Conservation (phyloP, 192 early-diverging fungal genomes). For the Coemansia sp. region DNA sequence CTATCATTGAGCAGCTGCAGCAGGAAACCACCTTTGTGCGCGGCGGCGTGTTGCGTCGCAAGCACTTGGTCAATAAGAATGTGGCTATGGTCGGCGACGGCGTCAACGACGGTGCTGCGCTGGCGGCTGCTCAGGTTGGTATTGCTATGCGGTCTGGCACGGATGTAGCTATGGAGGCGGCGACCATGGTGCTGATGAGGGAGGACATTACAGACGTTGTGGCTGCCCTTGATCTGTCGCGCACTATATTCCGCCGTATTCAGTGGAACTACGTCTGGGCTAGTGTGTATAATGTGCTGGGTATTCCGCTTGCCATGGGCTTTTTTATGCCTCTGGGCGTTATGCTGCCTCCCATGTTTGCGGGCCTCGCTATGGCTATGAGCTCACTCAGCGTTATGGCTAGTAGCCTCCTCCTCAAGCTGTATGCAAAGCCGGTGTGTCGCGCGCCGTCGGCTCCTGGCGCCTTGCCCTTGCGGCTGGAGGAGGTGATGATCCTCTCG, state of each 20-base stretch:
- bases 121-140: constrained; percentile 82
- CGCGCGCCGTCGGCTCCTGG: constrained; percentile 14
- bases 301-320: constrained; percentile 94
- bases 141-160: constrained; percentile 89
- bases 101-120: constrained; percentile 90
- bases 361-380: constrained; percentile 92
- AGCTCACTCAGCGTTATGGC: constrained; percentile 90
- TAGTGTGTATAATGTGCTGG: constrained; percentile 82
- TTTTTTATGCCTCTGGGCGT: constrained; percentile 81
- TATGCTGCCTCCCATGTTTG: constrained; percentile 85
- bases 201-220: constrained; percentile 85
- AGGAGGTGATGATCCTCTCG: constrained; percentile 28
- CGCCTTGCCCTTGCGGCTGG: constrained; percentile 15
- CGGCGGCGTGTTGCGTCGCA: constrained; percentile 1
- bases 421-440: constrained; percentile 56
- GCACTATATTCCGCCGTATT: constrained; percentile 83
- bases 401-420: constrained; percentile 81
- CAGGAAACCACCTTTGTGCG: constrained; percentile 21
- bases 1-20: constrained; percentile 73
- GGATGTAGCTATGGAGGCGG: constrained; percentile 95
- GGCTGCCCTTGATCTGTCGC: constrained; percentile 76
- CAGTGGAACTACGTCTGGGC: constrained; percentile 88
- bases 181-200: constrained; percentile 88
- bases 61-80: constrained; percentile 12
- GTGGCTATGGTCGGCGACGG: constrained; percentile 96